A percentile compares a stretch with the other conserved stretches of the same genome.
These are phyloP conservation scores for Canavalia ensiformis DNA, from an alignment of 306 rosid genomes.

Conservation along the genomic window DNA sequence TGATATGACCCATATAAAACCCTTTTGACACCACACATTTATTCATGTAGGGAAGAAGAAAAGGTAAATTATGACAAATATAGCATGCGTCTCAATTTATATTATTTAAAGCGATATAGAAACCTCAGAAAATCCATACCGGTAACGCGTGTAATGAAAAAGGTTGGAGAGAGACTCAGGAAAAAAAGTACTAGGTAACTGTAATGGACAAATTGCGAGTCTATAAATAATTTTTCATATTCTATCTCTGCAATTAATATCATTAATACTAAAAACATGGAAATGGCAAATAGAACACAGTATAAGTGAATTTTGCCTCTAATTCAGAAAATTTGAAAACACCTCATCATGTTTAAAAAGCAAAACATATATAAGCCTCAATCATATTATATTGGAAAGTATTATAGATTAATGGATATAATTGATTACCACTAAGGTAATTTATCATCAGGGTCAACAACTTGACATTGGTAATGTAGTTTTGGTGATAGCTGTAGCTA, in stretches of 20 bases:
- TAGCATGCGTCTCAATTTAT: slow-evolving; percentile 1
- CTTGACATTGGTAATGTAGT: not conserved
- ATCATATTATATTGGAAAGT: not conserved
- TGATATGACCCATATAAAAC: not conserved
- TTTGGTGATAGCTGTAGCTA: not conserved
- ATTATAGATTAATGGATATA: not conserved
- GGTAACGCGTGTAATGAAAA: not conserved
- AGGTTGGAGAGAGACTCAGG: too few relatives aligned
- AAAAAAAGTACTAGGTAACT: too few relatives aligned
- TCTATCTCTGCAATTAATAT: too few relatives aligned
- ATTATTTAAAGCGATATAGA: not conserved
- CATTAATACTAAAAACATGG: too few relatives aligned
- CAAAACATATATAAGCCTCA: not conserved
- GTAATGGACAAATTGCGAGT: too few relatives aligned
- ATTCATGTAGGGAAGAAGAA: not conserved
- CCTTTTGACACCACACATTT: not conserved
- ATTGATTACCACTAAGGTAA: not conserved
- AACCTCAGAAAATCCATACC: not conserved
- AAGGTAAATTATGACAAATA: not conserved
- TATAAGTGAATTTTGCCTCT: too few relatives aligned
- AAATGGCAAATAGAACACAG: too few relatives aligned
- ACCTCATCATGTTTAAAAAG: too few relatives aligned
- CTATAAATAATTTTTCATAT: too few relatives aligned
- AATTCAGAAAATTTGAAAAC: too few relatives aligned
- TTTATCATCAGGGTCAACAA: not conserved